Base-by-base conservation (phyloP, 208 protist species). In the Giardia muris region DNA sequence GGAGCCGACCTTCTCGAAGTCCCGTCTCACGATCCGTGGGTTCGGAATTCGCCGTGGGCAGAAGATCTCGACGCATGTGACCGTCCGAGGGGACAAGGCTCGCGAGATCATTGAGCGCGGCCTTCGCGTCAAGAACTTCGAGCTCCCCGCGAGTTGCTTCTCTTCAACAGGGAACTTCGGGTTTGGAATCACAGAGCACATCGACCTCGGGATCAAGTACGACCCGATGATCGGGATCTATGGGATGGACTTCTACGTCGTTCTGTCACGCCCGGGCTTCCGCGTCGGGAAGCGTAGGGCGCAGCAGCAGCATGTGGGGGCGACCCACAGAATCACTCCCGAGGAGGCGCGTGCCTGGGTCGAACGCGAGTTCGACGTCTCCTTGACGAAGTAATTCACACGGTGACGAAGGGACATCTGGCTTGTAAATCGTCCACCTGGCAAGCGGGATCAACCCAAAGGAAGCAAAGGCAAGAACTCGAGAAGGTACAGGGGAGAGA, bases 131-230 rank as follows among this genome's bases (percentile, higher is more conserved):
- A 99, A 99, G 96, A 98, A 99, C 94, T 99, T 98, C 94, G 98
- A 99, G 95, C 96, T 99, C 91, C 95, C 96, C 95, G 94, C 94
- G 90, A 96, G 95, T 93, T 98, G 98, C 95, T 99, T 99, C 96
- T 96, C 96, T 92, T 93, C 96, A 91, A 98, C 94, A 67, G 98
- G 98, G 94, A 98, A 97, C 97, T 99, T 99, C 94, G 98, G 98
- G 93, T 99, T 99, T 94, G 98, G 98, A 96, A 99, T 99, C 95
- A 95, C 97, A 93, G 98, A 99, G 96, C 98, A 99, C 97, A 99
- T 99, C 93, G 98, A 99, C 96, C 97, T 99, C 86, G 98, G 98
- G 93, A 97, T 99, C 95, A 99, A 99, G 96, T 99, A 99, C 96
- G 98, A 99, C 95, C 98, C 98, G 93, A 96, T 95, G 92, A 98